Conservation (phyloP, 2,329 filamentous ascomycete genomes). For the Aureobasidium melanogenum region DNA sequence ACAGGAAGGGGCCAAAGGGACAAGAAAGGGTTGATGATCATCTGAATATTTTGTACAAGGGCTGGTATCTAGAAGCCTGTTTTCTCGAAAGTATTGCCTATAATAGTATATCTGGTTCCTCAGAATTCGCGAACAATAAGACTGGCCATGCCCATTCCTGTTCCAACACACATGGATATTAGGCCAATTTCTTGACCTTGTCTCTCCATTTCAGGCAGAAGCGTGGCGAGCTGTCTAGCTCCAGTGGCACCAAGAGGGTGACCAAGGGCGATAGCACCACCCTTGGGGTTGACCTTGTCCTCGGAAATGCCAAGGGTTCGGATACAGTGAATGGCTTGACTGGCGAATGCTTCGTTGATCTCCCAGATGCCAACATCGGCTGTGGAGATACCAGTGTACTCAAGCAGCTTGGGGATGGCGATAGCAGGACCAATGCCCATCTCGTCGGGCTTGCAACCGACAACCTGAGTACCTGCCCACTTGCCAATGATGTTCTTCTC, state of each 20-base stretch:
- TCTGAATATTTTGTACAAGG: neutral
- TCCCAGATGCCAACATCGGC: slow-evolving; percentile 79
- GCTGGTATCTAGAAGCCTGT: neutral
- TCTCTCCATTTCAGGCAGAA: slow-evolving; percentile 61
- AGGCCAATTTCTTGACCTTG: slow-evolving; percentile 68
- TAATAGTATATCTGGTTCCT: too few relatives aligned
- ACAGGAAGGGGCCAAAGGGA: neutral
- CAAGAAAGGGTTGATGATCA: neutral
- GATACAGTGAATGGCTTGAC: slow-evolving; percentile 60
- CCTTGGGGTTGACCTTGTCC: slow-evolving; percentile 78
- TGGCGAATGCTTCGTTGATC: slow-evolving; percentile 75
- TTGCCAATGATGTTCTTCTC: slow-evolving; percentile 64
- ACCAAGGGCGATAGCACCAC: slow-evolving; percentile 87
- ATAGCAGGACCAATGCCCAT: slow-evolving; percentile 88
- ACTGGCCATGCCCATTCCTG: slow-evolving; percentile 45
- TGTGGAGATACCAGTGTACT: slow-evolving; percentile 54
- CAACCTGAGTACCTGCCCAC: slow-evolving; percentile 67
- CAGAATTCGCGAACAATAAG: slow-evolving; percentile 39
- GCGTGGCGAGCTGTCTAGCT: slow-evolving; percentile 66
- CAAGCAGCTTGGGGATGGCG: slow-evolving; percentile 75
- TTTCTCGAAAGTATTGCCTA: neutral
- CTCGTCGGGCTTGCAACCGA: slow-evolving; percentile 78
- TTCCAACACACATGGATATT: slow-evolving; percentile 72
- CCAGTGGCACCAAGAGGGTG: slow-evolving; percentile 87
- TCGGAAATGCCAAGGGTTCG: slow-evolving; percentile 59